These are phyloP conservation scores for Astrocystis sublimbata DNA, from an alignment of 495 filamentous ascomycete genomes.

Conservation along the genomic window DNA sequence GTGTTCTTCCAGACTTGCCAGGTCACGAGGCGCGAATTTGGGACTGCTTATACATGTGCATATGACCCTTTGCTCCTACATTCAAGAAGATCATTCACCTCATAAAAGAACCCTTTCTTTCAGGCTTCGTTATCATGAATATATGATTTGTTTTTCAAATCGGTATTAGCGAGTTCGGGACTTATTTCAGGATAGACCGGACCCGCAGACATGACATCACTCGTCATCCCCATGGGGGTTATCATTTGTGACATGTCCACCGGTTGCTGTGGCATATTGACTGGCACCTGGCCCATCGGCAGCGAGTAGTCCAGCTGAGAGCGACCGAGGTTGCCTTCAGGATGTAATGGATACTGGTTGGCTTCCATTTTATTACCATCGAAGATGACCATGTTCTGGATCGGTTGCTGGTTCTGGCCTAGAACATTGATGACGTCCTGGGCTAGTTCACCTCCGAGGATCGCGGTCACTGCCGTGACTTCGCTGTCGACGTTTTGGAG, in stretches of 20 bases:
- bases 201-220: background rate
- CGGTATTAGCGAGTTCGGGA: too few species aligned
- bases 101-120: too few species aligned
- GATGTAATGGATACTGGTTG: conserved; percentile 80
- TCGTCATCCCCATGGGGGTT: background rate
- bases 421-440: conserved; percentile 98
- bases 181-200: background rate
- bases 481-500: conserved; percentile 79
- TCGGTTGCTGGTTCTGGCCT: conserved; percentile 82
- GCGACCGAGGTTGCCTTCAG: conserved; percentile 53
- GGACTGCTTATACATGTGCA: background rate
- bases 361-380: conserved; percentile 79
- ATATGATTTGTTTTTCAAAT: background rate
- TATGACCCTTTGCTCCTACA: background rate
- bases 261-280: conserved; percentile 13
- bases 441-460: conserved; percentile 84
- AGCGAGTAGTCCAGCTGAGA: conserved; percentile 33
- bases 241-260: conserved; percentile 12
- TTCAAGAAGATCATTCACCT: too few species aligned
- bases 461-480: conserved; percentile 82
- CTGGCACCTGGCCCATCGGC: conserved; percentile 17
- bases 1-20: too few species aligned
- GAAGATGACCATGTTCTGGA: conserved; percentile 93
- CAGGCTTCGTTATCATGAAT: too few species aligned
- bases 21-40: background rate